Evolutionary conservation across 805 yeast species (phyloP), one percentile per base, ranked within the genome.

Genomic region (Ogataea methylovora): DNA sequence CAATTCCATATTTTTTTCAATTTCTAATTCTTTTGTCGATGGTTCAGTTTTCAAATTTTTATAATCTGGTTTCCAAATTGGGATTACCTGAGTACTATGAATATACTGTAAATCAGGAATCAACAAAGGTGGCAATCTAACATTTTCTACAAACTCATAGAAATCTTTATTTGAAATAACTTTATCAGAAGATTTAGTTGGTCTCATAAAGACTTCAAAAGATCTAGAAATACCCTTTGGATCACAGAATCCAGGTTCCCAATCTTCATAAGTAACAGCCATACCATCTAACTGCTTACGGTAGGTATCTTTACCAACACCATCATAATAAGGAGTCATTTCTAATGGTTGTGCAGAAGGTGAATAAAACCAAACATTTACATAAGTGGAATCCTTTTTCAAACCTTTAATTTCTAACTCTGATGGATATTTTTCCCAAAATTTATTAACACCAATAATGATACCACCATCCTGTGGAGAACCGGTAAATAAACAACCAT

Each of bases 381-480:
- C 10, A 4, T 27, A 23, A 13, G 34, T 22, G 5, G 29, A 5
- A 12, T 32, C 36, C 4, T n/a, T 16, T 21, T 11, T 13, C 6
- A 27, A 19, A 9, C 30, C 29, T 4, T 15, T 25, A 9, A 29
- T 23, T 5, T 5, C 9, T 4, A 38, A 3, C 16, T 26, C 41
- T 2, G 24, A 16, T n/a, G 41, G 41, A 27, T 38, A 32, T 20
- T 35, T 38, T 22, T 35, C 41, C 41, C 41, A 38, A 22, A 38
- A 38, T 17, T 35, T 35, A 7, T 23, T 4, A 8, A 29, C 4
- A 5, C 36, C 33, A 16, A 32, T 7, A 15, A 13, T 15, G 5
- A 32, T 5, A 13, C 34, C 34, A 32, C 34, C 34, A 3, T 18
- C 15, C 18, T 32, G 34, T 9, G 34, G 34, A 20, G 34, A 32